Percentiles rank a stretch among this genome's conserved stretches.
These are phyloP conservation scores for Lasiodiplodia theobromae DNA, from an alignment of 2,329 filamentous ascomycete species.

Conservation along the genomic window DNA sequence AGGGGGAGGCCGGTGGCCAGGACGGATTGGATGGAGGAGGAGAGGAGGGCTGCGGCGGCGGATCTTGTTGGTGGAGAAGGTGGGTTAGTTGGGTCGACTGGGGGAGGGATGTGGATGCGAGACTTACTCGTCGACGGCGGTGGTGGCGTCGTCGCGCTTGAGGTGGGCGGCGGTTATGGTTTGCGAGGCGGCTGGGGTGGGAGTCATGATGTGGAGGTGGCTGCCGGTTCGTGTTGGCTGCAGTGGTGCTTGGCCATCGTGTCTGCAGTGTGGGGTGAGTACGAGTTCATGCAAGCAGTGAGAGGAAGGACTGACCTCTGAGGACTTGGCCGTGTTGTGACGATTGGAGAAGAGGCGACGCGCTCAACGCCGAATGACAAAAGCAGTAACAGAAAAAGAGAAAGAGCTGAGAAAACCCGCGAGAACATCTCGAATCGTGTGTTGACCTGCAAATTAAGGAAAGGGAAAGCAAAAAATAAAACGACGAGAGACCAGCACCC, in stretches of 20 bases:
- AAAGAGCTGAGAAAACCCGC: neutral
- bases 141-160: neutral
- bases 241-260: slow-evolving; percentile 4
- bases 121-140: slow-evolving; percentile 7
- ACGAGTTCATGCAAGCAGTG: neutral
- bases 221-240: neutral
- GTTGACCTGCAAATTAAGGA: neutral
- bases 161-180: neutral
- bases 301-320: neutral
- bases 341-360: neutral
- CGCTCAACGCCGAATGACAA: neutral
- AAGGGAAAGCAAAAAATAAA: neutral
- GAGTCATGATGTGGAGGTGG: neutral
- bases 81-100: no score
- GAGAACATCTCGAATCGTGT: neutral
- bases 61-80: no score
- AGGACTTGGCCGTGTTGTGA: neutral
- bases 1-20: slow-evolving; percentile 55
- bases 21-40: slow-evolving; percentile 49
- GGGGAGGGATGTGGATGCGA: neutral
- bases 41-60: neutral
- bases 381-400: neutral
- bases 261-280: neutral
- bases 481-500: neutral
- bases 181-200: neutral